A percentile compares a stretch with the other conserved stretches of the same genome.
Conservation (phyloP, 192 early-diverging fungal genomes). For the Mortierella claussenii region DNA sequence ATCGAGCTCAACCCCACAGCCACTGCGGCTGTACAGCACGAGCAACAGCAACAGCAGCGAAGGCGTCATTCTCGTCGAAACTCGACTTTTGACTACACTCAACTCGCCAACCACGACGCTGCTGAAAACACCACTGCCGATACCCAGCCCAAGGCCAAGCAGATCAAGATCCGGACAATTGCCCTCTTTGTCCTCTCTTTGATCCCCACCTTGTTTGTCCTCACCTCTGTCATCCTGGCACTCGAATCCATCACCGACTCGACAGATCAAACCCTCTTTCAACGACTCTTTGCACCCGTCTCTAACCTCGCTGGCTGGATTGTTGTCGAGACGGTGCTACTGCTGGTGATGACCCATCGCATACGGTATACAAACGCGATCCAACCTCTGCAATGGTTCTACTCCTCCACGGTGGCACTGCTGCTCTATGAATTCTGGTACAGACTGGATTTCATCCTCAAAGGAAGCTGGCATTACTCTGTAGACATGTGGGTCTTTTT, state of each 20-base stretch:
- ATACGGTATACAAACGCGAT: slow-evolving; percentile 25
- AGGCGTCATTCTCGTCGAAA: slow-evolving; percentile 36
- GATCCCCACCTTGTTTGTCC: slow-evolving; percentile 22
- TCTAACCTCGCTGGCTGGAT: slow-evolving; percentile 29
- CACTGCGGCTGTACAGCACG: background rate
- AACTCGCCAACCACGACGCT: slow-evolving; percentile 5
- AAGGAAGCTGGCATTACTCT: slow-evolving; percentile 3
- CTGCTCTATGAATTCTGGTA: slow-evolving; percentile 31
- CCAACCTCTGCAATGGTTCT: slow-evolving; percentile 50
- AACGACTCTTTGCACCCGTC: slow-evolving; percentile 17
- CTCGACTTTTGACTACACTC: slow-evolving; percentile 44
- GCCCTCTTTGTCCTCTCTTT: slow-evolving; percentile 25
- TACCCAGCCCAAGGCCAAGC: slow-evolving; percentile 21
- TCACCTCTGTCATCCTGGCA: slow-evolving; percentile 11
- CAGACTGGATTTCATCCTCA: slow-evolving; percentile 18
- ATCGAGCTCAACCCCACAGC: slow-evolving; percentile 19
- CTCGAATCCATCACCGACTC: slow-evolving; percentile 6
- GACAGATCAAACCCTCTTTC: slow-evolving; percentile 10
- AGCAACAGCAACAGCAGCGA: no score
- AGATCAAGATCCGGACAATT: slow-evolving; percentile 40
- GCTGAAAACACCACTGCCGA: background rate
- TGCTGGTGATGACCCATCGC: slow-evolving; percentile 33
- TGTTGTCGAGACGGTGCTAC: background rate
- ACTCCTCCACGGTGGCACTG: slow-evolving; percentile 9
- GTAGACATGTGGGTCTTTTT: slow-evolving; percentile 24